These are phyloP conservation scores for Annona squamosa DNA, from an alignment of 164 flowering plant species.

Conservation along the genomic window DNA sequence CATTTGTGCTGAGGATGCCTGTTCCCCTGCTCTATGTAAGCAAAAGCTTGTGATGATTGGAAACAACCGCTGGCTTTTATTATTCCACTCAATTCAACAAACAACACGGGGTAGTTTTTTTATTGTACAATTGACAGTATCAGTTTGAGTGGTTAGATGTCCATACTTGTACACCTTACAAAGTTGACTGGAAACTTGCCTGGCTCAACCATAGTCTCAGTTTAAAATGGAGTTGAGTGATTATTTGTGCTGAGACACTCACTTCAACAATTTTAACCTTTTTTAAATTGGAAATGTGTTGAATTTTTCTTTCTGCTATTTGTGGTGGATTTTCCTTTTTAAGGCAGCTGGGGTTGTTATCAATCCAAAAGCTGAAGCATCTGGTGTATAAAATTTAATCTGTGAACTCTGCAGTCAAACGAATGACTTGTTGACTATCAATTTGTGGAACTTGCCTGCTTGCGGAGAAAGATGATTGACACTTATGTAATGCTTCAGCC, in stretches of 20 bases:
- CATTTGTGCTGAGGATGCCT: not conserved
- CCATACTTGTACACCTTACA: too few species aligned
- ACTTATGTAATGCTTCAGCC: too few species aligned
- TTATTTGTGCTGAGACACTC: not conserved
- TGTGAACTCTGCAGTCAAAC: too few species aligned
- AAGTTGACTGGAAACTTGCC: not conserved
- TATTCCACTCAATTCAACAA: not conserved
- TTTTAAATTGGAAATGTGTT: not conserved
- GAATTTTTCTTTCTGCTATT: not conserved
- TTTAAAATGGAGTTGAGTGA: not conserved
- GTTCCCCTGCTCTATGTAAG: not conserved
- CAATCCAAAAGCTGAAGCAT: too few species aligned
- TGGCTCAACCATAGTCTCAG: not conserved
- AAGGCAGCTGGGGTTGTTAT: too few species aligned
- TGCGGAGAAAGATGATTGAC: too few species aligned
- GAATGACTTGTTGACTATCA: too few species aligned
- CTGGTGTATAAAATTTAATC: too few species aligned
- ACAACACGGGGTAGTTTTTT: too few species aligned
- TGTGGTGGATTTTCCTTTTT: not conserved
- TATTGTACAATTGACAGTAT: too few species aligned
- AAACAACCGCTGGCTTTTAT: not conserved
- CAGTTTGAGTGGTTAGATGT: not conserved
- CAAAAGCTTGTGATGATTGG: not conserved
- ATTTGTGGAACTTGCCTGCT: too few species aligned
- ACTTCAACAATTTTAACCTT: not conserved